Evolutionary conservation across 2,329 filamentous ascomycete species (phyloP), one percentile per base, ranked within the genome.

Genomic region (Colletotrichum costaricense): DNA sequence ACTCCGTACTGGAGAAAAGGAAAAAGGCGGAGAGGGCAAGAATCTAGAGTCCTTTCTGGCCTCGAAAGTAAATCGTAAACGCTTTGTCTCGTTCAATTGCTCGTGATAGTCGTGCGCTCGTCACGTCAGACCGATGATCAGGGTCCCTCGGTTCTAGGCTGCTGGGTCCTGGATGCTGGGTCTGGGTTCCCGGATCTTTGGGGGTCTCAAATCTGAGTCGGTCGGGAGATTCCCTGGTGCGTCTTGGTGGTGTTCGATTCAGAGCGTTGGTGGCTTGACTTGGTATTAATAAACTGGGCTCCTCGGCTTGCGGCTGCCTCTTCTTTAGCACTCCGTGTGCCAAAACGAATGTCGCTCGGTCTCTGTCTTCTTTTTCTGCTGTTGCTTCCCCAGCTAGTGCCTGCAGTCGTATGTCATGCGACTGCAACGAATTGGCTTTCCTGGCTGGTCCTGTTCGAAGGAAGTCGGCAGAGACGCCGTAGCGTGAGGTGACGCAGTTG

Each of bases 321-420:
- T 38, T 26, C 28, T n/a, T 16, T 67, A 19, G 9, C 28, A 56
- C 12, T 57, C 42, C 63, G 26, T 22, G 62, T 54, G 30, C 33
- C 33, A 30, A 49, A 22, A 22, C 54, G 9, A 30, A 65, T 4
- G 52, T 42, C 52, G 63, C 52, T 65, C 33, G 22, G 33, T 57
- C 33, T 33, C 30, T 26, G 52, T 72, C 42, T 42, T 24, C 14
- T 70, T 56, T 62, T 54, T 35, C 63, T 30, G 46, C 22, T 58
- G 35, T n/a, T 49, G 46, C 70, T 56, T 52, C 30, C 49, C 46
- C 30, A 33, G 33, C 52, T 46, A 56, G 60, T 67, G 70, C 49
- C 55, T 64, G 42, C 55, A 42, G 46, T 46, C 35, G 26, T 28
- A 22, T 70, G 56, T 73, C 60, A 73, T 70, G 55, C 60, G 55